Evolutionary conservation across 345 rosid species (phyloP).

Genomic region (Populus ilicifolia): DNA sequence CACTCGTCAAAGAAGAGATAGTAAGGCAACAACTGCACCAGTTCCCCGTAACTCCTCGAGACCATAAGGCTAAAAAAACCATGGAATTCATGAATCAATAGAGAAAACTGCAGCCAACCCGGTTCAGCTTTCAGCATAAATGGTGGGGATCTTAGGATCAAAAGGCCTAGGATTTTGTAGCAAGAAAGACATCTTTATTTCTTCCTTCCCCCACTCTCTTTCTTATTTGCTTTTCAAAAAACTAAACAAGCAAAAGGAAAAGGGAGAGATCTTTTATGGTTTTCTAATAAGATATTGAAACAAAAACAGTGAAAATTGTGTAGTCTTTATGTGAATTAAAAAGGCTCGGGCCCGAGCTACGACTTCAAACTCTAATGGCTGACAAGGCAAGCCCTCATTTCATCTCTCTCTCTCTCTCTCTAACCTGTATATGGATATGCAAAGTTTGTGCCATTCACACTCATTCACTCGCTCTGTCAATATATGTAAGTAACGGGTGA

Average conservation of each 20-base stretch:
- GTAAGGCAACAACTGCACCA: constrained; percentile 32
- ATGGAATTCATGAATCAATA: constrained; percentile 27
- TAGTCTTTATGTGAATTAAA: constrained; percentile 20
- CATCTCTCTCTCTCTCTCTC: constrained; percentile 22
- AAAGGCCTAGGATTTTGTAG: constrained; percentile 17
- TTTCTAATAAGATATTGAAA: constrained; percentile 13
- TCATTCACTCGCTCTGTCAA: constrained; percentile 2
- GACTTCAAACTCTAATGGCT: constrained; percentile 46
- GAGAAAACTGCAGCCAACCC: constrained; percentile 17
- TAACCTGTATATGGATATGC: background rate
- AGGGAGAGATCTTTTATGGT: constrained; percentile 5
- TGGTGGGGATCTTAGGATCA: constrained; percentile 30
- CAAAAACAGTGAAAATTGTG: constrained; percentile 6
- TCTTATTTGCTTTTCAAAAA: background rate
- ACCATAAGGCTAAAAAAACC: constrained; percentile 18
- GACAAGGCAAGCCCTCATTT: constrained; percentile 47
- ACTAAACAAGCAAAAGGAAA: constrained; percentile 3
- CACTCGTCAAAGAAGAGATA: constrained; percentile 29
- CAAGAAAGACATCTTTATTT: background rate
- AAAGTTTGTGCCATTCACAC: background rate
- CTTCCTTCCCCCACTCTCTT: constrained; percentile 1
- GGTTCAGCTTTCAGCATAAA: constrained; percentile 22
- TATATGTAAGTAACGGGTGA: background rate
- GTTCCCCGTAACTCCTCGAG: constrained; percentile 22
- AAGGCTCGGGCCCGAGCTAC: constrained; percentile 38